phyloP scores from a whole-genome alignment of 106 monocot species.

The Allium fistulosum region DNA sequence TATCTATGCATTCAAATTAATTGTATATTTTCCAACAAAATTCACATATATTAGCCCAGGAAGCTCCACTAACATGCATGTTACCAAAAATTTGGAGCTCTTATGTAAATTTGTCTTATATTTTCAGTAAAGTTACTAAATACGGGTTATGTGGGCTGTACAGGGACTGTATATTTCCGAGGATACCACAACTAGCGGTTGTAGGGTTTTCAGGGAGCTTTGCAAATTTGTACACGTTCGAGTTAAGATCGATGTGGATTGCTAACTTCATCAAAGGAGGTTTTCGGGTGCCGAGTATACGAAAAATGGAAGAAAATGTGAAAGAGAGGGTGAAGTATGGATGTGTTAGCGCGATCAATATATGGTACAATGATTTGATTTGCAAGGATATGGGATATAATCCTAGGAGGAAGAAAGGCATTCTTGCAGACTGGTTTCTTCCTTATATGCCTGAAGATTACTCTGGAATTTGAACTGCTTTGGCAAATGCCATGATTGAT shows the following conservation, averaged over 20 bases:
- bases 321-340: conserved; percentile 43
- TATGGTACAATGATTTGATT: conserved; percentile 63
- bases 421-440: conserved; percentile 44
- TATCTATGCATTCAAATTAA: neutral
- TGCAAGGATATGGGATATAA: conserved; percentile 61
- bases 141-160: neutral
- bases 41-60: too few relatives aligned
- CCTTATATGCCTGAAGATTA: conserved; percentile 72
- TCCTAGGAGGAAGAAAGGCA: conserved; percentile 47
- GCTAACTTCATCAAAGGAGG: conserved; percentile 47
- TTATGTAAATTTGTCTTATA: too few relatives aligned
- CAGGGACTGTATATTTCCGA: conserved; percentile 63
- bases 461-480: conserved; percentile 4
- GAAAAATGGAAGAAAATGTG: conserved; percentile 41
- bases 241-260: conserved; percentile 60
- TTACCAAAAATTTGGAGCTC: too few relatives aligned
- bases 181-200: conserved; percentile 64
- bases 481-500: too few relatives aligned
- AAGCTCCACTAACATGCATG: too few relatives aligned
- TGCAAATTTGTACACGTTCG: conserved; percentile 45
- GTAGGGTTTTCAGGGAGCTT: conserved; percentile 61
- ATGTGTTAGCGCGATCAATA: conserved; percentile 34
- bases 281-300: conserved; percentile 45
- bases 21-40: too few relatives aligned
- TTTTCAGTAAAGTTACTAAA: too few relatives aligned